These are phyloP conservation scores for Pelargonium nanum DNA, from an alignment of 345 rosid species.

Conservation along the genomic window DNA sequence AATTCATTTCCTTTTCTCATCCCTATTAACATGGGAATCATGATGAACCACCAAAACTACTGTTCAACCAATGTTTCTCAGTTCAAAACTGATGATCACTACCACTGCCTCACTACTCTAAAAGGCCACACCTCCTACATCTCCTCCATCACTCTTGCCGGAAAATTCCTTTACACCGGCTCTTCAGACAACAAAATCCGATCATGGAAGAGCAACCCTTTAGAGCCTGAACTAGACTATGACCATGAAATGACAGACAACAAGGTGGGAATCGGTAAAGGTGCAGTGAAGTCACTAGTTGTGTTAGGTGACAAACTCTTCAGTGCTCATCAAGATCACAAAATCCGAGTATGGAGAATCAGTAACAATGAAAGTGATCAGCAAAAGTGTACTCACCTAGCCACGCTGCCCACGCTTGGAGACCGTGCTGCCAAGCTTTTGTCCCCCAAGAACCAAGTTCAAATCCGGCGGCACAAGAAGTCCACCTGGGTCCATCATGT, in stretches of 20 bases:
- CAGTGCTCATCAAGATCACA: constrained; percentile 69
- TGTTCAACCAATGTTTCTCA: no score
- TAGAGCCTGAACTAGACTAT: constrained; percentile 1
- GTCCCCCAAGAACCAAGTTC: constrained; percentile 41
- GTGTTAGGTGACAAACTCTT: constrained; percentile 38
- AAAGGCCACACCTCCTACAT: constrained; percentile 40
- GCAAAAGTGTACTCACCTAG: constrained; percentile 27
- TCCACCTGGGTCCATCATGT: constrained; percentile 71
- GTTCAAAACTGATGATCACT: no score
- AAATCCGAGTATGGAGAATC: constrained; percentile 59
- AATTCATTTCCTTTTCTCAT: no score
- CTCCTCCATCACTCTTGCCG: constrained; percentile 40
- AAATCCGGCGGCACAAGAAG: constrained; percentile 61
- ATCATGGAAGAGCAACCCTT: constrained; percentile 31
- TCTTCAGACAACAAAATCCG: constrained; percentile 45
- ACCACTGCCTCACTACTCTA: no score
- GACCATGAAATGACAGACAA: no score
- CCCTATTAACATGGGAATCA: no score
- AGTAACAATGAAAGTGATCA: constrained; percentile 1
- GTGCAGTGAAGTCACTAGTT: constrained; percentile 49
- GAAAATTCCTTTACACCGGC: constrained; percentile 34
- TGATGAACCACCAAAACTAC: no score
- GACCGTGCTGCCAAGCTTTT: constrained; percentile 44
- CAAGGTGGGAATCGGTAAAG: constrained; percentile 10
- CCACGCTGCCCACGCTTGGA: constrained; percentile 49